Conservation (phyloP, 192 early-diverging fungal species). For the Geranomyces michiganensis region DNA sequence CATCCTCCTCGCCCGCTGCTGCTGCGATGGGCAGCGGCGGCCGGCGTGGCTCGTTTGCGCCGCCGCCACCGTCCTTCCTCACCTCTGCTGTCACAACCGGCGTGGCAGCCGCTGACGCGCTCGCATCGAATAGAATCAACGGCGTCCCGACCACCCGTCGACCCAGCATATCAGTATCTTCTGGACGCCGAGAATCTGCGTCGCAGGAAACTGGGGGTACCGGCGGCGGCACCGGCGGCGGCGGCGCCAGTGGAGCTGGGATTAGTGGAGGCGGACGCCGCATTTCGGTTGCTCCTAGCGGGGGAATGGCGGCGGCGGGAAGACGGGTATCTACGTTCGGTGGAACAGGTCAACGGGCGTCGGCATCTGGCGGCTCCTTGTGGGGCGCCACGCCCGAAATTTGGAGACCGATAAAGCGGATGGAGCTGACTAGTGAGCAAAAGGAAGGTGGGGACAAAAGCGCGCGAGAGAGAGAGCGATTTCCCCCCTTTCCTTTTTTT, state of each 20-base stretch:
- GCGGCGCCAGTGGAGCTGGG: neutral
- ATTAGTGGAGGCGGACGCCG: neutral
- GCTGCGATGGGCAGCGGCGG: too few species aligned
- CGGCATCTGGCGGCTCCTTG: too few species aligned
- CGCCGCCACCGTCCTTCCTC: neutral
- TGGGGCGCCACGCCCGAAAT: too few species aligned
- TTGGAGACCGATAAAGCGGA: neutral
- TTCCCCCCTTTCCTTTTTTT: neutral
- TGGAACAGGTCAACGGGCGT: too few species aligned
- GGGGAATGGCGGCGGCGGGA: too few species aligned
- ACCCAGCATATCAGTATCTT: neutral
- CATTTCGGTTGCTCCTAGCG: neutral
- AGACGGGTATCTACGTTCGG: too few species aligned
- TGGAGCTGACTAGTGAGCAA: constrained; percentile 55
- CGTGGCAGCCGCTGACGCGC: neutral
- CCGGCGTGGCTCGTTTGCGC: neutral
- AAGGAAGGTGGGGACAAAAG: constrained; percentile 5
- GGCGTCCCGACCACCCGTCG: neutral
- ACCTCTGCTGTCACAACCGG: neutral
- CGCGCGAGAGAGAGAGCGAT: too few species aligned
- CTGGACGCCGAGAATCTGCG: neutral
- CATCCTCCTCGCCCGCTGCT: too few species aligned
- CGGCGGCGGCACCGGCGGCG: too few species aligned
- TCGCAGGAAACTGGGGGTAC: too few species aligned
- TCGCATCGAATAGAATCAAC: neutral